Evolutionary conservation across 768 basidiomycete species (phyloP), one percentile per base, ranked within the genome.

Genomic region (Boletus rufocinnamomeus): DNA sequence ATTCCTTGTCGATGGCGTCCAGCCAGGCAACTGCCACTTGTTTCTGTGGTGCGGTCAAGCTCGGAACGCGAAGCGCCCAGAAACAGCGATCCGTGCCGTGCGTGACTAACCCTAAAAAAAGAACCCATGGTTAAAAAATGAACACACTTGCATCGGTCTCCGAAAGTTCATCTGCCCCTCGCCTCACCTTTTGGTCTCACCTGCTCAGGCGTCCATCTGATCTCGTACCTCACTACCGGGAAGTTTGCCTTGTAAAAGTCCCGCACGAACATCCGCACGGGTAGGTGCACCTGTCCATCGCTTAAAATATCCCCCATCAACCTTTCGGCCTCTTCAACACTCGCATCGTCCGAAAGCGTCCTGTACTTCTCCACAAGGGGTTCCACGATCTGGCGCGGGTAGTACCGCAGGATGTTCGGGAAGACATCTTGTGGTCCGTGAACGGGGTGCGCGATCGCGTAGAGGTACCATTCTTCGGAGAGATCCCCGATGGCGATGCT

Each of bases 381-480:
- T 44, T 74, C 63, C 6, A 82, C 80, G 37, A 86, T 70, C 11
- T 79, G 74, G 16, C 57, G 67, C 2, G 83, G 79, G 68, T 85
- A 89, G 66, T 87, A 91, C 55, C 88, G 72, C 64, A 78, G 71
- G 49, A 91, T 64, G 62, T 88, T 88, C 10, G 76, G 75, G 28
- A 79, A 66, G 11, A 90, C 75, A 60, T 91, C 89, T 25, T 62
- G 62, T 23, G 77, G 72, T 10, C 75, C 71, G 13, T 68, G 52
- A 49, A 89, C 80, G 0, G 84, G 82, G 67, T 89, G 83, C 5
- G 87, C 83, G 62, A 90, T 84, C 16, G 87, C 82, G 63, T 90
- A 91, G 51, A 90, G 78, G 68, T 84, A 88, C 88, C 89, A 91
- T 69, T 91, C 89, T 63, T 91, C 87, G 17, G 75, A 78, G 50